These are phyloP conservation scores for Bretziella fagacearum DNA, from an alignment of 2,329 filamentous ascomycete species.

Conservation along the genomic window DNA sequence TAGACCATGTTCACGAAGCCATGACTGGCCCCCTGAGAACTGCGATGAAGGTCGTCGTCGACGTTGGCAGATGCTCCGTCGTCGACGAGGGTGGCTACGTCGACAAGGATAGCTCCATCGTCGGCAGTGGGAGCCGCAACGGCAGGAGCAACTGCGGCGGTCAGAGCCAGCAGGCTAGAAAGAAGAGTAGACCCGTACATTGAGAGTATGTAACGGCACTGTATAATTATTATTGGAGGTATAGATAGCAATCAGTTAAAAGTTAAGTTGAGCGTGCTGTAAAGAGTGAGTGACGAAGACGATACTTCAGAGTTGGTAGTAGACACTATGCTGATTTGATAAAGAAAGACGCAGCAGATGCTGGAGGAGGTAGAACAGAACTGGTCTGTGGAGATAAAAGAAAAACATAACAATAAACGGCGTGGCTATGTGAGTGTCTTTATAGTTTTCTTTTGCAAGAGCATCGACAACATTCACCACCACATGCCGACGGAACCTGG, in stretches of 20 bases:
- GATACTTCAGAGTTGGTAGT: not conserved
- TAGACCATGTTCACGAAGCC: constrained; percentile 14
- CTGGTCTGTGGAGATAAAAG: not conserved
- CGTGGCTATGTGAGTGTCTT: too few species aligned
- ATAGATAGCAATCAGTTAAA: not conserved
- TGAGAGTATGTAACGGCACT: not conserved
- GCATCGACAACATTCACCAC: too few species aligned
- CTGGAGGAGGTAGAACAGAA: constrained; percentile 1
- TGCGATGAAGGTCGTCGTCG: not conserved
- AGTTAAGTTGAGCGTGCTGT: not conserved
- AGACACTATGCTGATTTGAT: not conserved
- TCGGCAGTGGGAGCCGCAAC: not conserved
- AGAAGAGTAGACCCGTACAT: constrained; percentile 7
- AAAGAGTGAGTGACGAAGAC: not conserved
- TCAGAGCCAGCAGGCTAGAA: constrained; percentile 8
- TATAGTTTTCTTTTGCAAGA: too few species aligned
- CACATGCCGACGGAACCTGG: too few species aligned
- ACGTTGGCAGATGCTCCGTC: not conserved
- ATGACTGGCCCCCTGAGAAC: not conserved
- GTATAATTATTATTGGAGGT: not conserved
- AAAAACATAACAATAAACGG: not conserved
- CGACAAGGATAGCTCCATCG: too few species aligned
- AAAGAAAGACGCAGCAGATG: constrained; percentile 7
- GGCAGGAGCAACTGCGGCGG: not conserved
- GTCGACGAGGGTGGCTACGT: not conserved